These are phyloP conservation scores for Rossbeevera mucosa DNA, from an alignment of 768 basidiomycete genomes.

Conservation along the genomic window DNA sequence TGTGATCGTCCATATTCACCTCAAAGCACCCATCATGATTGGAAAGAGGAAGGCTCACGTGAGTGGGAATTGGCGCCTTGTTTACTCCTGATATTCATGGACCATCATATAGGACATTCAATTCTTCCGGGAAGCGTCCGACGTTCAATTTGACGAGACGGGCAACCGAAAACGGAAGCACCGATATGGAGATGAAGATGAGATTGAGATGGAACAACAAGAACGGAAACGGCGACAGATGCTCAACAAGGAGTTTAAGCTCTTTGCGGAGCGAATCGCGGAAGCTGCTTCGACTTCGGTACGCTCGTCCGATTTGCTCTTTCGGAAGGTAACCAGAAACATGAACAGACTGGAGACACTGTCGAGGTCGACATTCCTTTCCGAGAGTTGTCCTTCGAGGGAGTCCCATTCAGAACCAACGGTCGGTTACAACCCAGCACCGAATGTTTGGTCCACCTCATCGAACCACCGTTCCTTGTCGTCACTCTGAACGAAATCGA, in stretches of 20 bases:
- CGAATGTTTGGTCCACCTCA: conserved; percentile 92
- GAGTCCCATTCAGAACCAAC: conserved; percentile 93
- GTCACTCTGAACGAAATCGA: conserved; percentile 94
- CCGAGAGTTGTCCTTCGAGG: conserved; percentile 93
- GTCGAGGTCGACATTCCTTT: conserved; percentile 96
- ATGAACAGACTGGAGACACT: conserved; percentile 66
- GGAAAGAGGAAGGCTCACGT: conserved; percentile 98
- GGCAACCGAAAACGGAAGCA: conserved; percentile 98
- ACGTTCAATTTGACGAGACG: conserved; percentile 97
- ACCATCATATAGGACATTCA: conserved; percentile 72
- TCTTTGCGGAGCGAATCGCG: conserved; percentile 88
- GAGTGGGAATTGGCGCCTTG: conserved; percentile 22
- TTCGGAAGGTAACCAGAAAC: background rate
- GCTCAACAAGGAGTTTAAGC: conserved; percentile 91
- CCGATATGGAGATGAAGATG: conserved; percentile 97
- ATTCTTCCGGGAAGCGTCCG: conserved; percentile 96
- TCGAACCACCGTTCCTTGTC: conserved; percentile 93
- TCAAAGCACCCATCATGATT: conserved; percentile 95
- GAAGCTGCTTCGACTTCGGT: conserved; percentile 79
- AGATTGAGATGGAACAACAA: conserved; percentile 97
- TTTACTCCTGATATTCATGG: background rate
- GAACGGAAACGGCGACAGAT: conserved; percentile 85
- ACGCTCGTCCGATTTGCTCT: conserved; percentile 24
- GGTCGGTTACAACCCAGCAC: conserved; percentile 94
- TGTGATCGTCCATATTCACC: conserved; percentile 89